phyloP scores from a whole-genome alignment of 2,329 filamentous ascomycete genomes.

The Colletotrichum spaethianum region DNA sequence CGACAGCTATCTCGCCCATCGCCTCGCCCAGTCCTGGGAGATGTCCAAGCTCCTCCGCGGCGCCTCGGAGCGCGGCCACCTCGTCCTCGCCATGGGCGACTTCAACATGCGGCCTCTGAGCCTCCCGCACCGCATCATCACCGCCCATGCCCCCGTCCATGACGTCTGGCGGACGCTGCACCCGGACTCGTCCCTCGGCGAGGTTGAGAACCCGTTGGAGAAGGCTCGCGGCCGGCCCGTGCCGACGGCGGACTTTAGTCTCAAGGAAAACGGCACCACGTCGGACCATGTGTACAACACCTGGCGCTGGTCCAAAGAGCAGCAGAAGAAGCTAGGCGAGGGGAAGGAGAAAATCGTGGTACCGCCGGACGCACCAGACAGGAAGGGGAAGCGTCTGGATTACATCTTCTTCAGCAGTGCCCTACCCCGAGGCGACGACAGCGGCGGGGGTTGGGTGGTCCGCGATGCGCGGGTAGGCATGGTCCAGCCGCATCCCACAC shows the following conservation, averaged over 20 bases:
- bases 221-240: conserved; percentile 74
- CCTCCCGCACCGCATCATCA: conserved; percentile 86
- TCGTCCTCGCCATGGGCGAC: conserved; percentile 90
- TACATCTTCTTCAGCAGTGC: conserved; percentile 86
- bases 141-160: conserved; percentile 80
- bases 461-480: conserved; percentile 81
- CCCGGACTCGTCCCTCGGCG: conserved; percentile 86
- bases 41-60: conserved; percentile 89
- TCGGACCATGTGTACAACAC: conserved; percentile 91
- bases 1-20: conserved; percentile 91
- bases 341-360: conserved; percentile 74
- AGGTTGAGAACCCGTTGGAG: conserved; percentile 77
- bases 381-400: conserved; percentile 87
- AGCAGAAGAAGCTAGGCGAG: conserved; percentile 77
- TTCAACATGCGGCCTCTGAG: conserved; percentile 97
- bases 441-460: conserved; percentile 74
- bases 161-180: conserved; percentile 90
- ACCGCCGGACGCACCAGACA: conserved; percentile 77
- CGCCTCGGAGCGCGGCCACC: conserved; percentile 83
- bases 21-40: conserved; percentile 94
- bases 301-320: conserved; percentile 87
- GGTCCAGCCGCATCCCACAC: conserved; percentile 82
- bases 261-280: conserved; percentile 86
- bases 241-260: conserved; percentile 84
- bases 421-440: conserved; percentile 26